phyloP scores from a whole-genome alignment of 2,329 filamentous ascomycete species.

The Bimuria novae-zelandiae region DNA sequence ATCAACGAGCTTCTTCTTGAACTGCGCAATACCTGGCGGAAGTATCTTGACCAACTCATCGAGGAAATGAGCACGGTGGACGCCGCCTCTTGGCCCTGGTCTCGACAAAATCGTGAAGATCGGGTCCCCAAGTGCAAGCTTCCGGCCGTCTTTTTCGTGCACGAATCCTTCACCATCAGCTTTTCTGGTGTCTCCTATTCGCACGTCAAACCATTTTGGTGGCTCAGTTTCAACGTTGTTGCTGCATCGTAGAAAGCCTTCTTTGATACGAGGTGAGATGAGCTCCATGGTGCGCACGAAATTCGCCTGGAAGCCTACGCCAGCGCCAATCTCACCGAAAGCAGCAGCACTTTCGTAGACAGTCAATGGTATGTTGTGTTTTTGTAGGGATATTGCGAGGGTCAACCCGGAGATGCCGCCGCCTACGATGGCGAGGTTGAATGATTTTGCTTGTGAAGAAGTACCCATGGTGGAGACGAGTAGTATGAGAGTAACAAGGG shows the following conservation, averaged over 20 bases:
- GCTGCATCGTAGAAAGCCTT: conserved; percentile 16
- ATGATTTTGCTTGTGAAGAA: conserved; percentile 25
- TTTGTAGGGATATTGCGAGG: conserved; percentile 57
- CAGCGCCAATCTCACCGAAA: conserved; percentile 64
- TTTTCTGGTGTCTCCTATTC: conserved; percentile 30
- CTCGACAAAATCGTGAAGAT: conserved; percentile 30
- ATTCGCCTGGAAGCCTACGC: conserved; percentile 53
- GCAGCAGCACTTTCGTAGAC: conserved; percentile 60
- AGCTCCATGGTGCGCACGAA: conserved; percentile 29
- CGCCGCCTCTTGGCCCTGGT: conserved; percentile 37
- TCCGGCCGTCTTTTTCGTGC: conserved; percentile 9
- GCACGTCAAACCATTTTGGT: conserved; percentile 29
- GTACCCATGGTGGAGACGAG: background rate
- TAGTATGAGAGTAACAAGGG: background rate
- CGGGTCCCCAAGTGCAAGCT: conserved; percentile 20
- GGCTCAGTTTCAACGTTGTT: conserved; percentile 19
- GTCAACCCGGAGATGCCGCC: conserved; percentile 63
- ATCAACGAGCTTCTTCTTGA: conserved; percentile 46
- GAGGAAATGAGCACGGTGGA: conserved; percentile 56
- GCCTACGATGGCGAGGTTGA: conserved; percentile 60
- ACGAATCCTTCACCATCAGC: conserved; percentile 16
- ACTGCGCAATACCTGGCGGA: conserved; percentile 48
- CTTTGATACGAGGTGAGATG: conserved; percentile 21
- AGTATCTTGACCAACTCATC: conserved; percentile 55
- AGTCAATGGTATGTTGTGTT: conserved; percentile 50